A percentile compares a stretch with the other conserved stretches of the same genome.
phyloP scores from a whole-genome alignment of 2,329 filamentous ascomycete species.

The Alternaria novae-zelandiae region DNA sequence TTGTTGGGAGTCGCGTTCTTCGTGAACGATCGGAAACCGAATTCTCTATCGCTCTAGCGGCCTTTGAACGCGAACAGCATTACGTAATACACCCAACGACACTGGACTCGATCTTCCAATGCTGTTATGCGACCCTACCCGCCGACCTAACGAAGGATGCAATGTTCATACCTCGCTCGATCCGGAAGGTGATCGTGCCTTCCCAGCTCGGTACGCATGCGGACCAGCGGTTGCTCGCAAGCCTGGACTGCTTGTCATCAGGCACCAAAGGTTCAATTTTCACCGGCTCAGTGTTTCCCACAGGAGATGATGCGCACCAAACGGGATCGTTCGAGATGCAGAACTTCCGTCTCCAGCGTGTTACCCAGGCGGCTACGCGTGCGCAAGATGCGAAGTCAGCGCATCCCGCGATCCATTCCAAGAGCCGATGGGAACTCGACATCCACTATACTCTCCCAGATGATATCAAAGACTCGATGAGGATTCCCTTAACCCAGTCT shows the following conservation, averaged over 20 bases:
- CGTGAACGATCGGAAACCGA: background rate
- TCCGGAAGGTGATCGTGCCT: conserved; percentile 2
- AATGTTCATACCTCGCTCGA: conserved; percentile 17
- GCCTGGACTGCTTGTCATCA: background rate
- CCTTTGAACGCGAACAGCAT: background rate
- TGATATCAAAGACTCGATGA: background rate
- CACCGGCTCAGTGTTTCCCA: background rate
- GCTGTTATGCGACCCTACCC: conserved; percentile 6
- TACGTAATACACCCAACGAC: conserved; percentile 18
- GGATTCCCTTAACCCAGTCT: background rate
- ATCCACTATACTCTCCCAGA: background rate
- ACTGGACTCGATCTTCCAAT: conserved; percentile 14
- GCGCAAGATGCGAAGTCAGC: background rate
- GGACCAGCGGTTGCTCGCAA: background rate
- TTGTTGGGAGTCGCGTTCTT: background rate
- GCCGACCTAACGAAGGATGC: background rate
- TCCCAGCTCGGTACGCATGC: background rate
- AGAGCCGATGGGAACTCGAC: conserved; percentile 8
- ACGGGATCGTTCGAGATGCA: background rate
- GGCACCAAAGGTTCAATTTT: background rate
- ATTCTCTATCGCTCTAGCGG: background rate
- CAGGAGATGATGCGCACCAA: background rate
- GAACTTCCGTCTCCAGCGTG: background rate
- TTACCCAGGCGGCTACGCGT: background rate
- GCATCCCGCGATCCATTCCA: background rate